Conservation (phyloP, 2,329 filamentous ascomycete species). For the Reticulascus tulasneorum region DNA sequence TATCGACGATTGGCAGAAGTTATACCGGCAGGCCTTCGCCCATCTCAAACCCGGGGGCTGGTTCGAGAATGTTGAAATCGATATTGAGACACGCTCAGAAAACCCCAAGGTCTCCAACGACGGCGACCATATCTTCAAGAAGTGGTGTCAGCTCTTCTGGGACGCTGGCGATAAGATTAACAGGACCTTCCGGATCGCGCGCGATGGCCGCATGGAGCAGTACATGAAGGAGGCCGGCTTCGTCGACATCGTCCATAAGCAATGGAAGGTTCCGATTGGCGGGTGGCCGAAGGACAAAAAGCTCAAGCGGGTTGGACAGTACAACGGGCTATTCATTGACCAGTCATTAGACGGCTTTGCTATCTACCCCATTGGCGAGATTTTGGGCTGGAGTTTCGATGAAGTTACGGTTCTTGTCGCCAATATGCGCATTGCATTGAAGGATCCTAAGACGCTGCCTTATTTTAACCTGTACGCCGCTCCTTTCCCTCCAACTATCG, state of each 20-base stretch:
- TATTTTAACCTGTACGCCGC: conserved; percentile 2
- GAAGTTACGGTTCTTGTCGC: conserved; percentile 20
- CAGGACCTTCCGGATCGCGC: conserved; percentile 22
- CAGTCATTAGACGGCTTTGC: conserved; percentile 24
- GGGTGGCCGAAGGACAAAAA: conserved; percentile 10
- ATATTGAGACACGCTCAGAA: conserved; percentile 12
- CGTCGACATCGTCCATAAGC: conserved; percentile 11
- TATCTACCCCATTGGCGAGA: conserved; percentile 19
- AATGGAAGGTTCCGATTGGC: conserved; percentile 13
- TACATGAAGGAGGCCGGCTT: conserved; percentile 21
- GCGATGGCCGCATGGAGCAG: conserved; percentile 14
- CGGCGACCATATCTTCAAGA: background rate
- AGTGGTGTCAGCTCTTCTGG: conserved; percentile 24
- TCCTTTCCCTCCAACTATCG: background rate
- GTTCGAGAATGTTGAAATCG: conserved; percentile 25
- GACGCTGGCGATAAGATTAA: conserved; percentile 24
- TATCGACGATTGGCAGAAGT: conserved; percentile 50
- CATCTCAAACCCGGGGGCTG: conserved; percentile 41
- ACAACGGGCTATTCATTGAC: conserved; percentile 19
- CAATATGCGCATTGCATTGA: conserved; percentile 12
- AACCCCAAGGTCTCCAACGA: conserved; percentile 4
- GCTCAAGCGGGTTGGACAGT: conserved; percentile 14
- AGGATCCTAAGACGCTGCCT: background rate
- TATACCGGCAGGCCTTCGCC: conserved; percentile 47
- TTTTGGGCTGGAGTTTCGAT: conserved; percentile 23